Evolutionary conservation across 305 asterid species (phyloP).

Genomic region (Fraxinus sp.): DNA sequence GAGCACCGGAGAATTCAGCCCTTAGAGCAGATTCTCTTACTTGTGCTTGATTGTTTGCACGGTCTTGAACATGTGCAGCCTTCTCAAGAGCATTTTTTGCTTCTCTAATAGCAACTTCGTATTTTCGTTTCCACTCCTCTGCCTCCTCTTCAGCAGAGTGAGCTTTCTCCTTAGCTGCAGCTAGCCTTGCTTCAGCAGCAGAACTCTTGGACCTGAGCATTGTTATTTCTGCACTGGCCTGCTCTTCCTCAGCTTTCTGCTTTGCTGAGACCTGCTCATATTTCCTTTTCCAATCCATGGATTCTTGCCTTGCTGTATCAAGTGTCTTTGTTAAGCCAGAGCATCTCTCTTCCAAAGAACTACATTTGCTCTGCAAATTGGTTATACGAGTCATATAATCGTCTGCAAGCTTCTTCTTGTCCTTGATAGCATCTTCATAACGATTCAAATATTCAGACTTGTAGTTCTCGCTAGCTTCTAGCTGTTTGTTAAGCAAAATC

Average conservation of each 20-base stretch:
- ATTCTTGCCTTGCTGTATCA: slow-evolving; percentile 64
- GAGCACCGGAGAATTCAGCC: slow-evolving; percentile 58
- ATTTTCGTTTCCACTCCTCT: slow-evolving; percentile 93
- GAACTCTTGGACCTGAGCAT: slow-evolving; percentile 74
- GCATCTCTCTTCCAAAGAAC: slow-evolving; percentile 77
- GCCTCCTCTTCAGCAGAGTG: slow-evolving; percentile 93
- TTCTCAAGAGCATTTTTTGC: slow-evolving; percentile 87
- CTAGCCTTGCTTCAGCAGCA: slow-evolving; percentile 97
- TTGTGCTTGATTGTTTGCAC: slow-evolving; percentile 76
- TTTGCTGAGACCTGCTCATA: slow-evolving; percentile 59
- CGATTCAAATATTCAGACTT: slow-evolving; percentile 89
- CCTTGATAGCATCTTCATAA: slow-evolving; percentile 78
- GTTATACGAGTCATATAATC: slow-evolving; percentile 73
- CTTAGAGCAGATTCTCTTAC: slow-evolving; percentile 76
- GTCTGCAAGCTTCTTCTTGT: slow-evolving; percentile 77
- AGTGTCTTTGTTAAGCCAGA: slow-evolving; percentile 64
- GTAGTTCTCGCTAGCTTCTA: slow-evolving; percentile 81
- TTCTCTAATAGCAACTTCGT: slow-evolving; percentile 78
- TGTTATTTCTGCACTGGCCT: slow-evolving; percentile 63
- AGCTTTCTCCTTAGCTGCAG: slow-evolving; percentile 89
- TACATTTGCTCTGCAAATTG: slow-evolving; percentile 71
- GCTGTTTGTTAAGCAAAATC: slow-evolving; percentile 73
- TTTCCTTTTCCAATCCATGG: slow-evolving; percentile 82
- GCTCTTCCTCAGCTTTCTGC: slow-evolving; percentile 78
- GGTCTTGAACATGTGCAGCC: slow-evolving; percentile 85